These are phyloP conservation scores for Cercospora citrullina DNA, from an alignment of 2,329 filamentous ascomycete genomes.

Conservation along the genomic window DNA sequence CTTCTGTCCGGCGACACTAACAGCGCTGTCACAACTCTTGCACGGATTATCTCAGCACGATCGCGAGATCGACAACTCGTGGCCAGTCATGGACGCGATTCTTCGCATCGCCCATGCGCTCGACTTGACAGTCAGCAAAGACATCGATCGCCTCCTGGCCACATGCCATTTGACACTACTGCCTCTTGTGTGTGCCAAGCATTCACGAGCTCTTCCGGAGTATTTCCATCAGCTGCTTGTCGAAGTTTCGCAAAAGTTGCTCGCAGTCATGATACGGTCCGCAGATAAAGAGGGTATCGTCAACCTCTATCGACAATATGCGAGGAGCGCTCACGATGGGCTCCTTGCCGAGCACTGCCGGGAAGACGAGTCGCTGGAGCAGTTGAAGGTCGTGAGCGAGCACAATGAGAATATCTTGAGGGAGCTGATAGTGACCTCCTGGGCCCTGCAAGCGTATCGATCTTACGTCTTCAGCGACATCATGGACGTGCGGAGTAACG, in stretches of 20 bases:
- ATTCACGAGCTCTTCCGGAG: constrained; percentile 33
- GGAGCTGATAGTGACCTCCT: constrained; percentile 60
- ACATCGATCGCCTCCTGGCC: constrained; percentile 26
- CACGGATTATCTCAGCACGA: constrained; percentile 21
- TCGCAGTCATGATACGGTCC: constrained; percentile 5
- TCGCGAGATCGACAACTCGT: constrained; percentile 24
- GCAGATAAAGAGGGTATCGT: constrained; percentile 13
- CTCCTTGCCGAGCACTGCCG: constrained; percentile 20
- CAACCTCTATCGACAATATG: constrained; percentile 28
- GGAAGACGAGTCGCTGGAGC: not conserved
- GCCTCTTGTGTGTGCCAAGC: constrained; percentile 34
- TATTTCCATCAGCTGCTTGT: constrained; percentile 31
- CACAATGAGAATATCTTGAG: constrained; percentile 26
- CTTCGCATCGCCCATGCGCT: constrained; percentile 18
- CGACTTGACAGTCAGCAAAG: constrained; percentile 10
- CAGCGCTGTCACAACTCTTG: constrained; percentile 10
- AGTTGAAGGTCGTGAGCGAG: constrained; percentile 23
- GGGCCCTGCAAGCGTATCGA: constrained; percentile 68
- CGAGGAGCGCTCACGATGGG: constrained; percentile 29
- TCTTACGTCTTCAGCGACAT: constrained; percentile 78
- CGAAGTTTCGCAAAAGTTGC: constrained; percentile 5
- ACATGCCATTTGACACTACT: constrained; percentile 29
- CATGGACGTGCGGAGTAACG: constrained; percentile 84
- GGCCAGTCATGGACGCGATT: constrained; percentile 30
- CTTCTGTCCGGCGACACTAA: not conserved